Evolutionary conservation across 176 grass and related monocot species (phyloP).

Genomic region (Otatea glauca): DNA sequence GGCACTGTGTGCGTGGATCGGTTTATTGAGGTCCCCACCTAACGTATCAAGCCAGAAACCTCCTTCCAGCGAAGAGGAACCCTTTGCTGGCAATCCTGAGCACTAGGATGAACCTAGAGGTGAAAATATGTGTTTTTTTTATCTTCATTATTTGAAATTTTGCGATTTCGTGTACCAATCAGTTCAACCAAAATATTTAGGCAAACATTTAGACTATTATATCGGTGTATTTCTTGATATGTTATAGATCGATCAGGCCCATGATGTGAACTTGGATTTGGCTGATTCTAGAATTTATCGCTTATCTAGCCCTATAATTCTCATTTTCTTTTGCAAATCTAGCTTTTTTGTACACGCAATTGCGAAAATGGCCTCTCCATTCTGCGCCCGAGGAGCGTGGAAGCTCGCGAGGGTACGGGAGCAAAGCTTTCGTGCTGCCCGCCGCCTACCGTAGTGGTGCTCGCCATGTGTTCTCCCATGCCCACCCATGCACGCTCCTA

Average conservation of each 20-base stretch:
- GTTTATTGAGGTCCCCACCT: neutral
- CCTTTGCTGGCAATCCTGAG: neutral
- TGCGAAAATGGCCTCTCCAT: too few species aligned
- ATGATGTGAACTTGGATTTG: neutral
- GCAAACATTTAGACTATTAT: too few species aligned
- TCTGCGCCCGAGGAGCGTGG: too few species aligned
- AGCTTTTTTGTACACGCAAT: too few species aligned
- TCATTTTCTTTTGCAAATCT: too few species aligned
- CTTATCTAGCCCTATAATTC: too few species aligned
- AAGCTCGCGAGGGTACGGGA: too few species aligned
- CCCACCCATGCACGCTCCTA: too few species aligned
- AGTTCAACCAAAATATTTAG: neutral
- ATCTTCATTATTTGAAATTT: neutral
- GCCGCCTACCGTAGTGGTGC: too few species aligned
- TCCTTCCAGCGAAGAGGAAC: neutral
- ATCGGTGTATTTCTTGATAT: neutral
- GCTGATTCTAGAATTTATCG: too few species aligned
- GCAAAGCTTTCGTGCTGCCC: too few species aligned
- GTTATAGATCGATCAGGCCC: neutral
- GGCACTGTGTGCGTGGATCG: slow-evolving; percentile 5
- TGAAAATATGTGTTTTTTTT: neutral
- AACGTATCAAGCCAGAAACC: slow-evolving; percentile 15
- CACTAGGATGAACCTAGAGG: neutral
- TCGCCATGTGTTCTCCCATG: too few species aligned
- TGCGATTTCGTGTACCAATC: neutral